Conservation (phyloP, 2,329 filamentous ascomycete species). For the Malbranchea zuffiana region DNA sequence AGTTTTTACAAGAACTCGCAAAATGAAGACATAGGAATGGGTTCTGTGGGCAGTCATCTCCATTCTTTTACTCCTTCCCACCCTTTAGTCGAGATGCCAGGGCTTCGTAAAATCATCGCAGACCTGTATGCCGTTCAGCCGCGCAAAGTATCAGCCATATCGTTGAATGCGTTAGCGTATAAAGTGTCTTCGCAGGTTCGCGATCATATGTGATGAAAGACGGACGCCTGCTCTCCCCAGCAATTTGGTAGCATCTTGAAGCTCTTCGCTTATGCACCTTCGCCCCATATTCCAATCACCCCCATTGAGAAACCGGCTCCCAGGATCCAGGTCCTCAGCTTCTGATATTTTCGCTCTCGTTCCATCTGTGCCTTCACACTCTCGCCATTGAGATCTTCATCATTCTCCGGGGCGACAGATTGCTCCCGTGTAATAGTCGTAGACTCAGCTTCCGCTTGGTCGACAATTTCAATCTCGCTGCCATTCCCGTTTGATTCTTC, state of each 20-base stretch:
- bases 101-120: no score
- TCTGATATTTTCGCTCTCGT: conserved; percentile 31
- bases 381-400: conserved; percentile 35
- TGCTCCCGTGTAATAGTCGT: conserved; percentile 10
- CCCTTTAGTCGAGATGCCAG: no score
- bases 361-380: conserved; percentile 36
- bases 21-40: no score
- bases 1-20: no score
- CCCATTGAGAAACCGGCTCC: conserved; percentile 36
- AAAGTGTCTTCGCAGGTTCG: no score
- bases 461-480: conserved; percentile 16
- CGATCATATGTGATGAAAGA: no score
- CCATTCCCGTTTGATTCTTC: conserved; percentile 12
- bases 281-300: conserved; percentile 41
- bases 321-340: conserved; percentile 29
- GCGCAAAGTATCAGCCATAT: no score
- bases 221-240: no score
- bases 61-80: no score
- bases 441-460: conserved; percentile 12
- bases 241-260: not conserved
- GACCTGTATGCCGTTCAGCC: no score
- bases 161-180: no score
- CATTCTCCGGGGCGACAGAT: conserved; percentile 1
- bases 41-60: no score
- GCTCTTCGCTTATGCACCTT: conserved; percentile 23